Evolutionary conservation across 768 basidiomycete genomes (phyloP), one percentile per base, ranked within the genome.

Genomic region (Tylopilus sp.): DNA sequence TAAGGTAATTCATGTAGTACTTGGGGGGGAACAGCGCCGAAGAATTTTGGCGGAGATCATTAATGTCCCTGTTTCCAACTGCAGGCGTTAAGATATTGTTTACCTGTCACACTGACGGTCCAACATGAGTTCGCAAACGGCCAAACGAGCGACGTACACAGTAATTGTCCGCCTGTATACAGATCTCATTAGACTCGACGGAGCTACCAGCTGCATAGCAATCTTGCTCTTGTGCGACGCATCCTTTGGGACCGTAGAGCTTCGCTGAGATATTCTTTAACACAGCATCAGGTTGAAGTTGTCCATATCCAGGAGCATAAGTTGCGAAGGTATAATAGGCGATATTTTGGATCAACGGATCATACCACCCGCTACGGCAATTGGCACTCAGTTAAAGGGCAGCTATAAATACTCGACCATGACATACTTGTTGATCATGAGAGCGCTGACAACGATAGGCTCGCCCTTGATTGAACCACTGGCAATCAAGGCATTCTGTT

Each of bases 261-360:
- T 80, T 70, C 1, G 73, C 49, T 29, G 78, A 82, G 19, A 86
- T 67, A 31, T 73, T 55, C 28, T 69, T 63, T 33, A 86, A 65
- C 2, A 80, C 76, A 5, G 59, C 53, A 40, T 78, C 71, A 26
- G 71, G 72, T 53, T 81, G 80, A 12, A 87, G 77, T 54, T 77
- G 83, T 6, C 85, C 85, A 56, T 86, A 87, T 14, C 84, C 83
- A 9, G 85, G 85, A 0, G 85, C 85, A 34, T 83, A 63, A 0
- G 76, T 76, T 0, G 83, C 81, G 51, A 86, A 87, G 30, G 74
- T 74, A 52, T 86, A 73, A 52, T 80, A 85, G 11, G 84, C 79
- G 54, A 82, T 58, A 57, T 81, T 79, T 56, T 86, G 85, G 37
- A 85, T 74, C 28, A 85, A 70, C 1, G 85, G 84, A 55, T 86